Conservation (phyloP, 202 grass and related monocot genomes). For the Carex sylvatica region DNA sequence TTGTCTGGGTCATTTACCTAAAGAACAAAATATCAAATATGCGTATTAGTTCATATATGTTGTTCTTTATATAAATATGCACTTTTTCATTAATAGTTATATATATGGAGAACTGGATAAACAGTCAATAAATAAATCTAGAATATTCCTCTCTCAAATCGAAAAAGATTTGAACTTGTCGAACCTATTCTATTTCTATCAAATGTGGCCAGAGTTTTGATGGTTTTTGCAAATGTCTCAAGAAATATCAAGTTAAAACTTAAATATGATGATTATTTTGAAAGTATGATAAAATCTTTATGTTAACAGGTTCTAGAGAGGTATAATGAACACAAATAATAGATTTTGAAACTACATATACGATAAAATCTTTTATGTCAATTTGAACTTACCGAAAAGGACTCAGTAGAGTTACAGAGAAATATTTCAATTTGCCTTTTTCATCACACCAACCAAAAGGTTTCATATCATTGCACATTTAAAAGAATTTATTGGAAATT, state of each 20-base stretch:
- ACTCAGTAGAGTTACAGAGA: background rate
- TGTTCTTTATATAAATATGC: background rate
- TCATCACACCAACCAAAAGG: background rate
- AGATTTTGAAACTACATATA: background rate
- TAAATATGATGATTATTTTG: background rate
- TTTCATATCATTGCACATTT: background rate
- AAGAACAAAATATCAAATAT: conserved; percentile 8
- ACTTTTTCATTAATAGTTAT: background rate
- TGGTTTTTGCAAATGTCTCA: background rate
- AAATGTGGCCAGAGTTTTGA: background rate
- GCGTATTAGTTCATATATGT: background rate
- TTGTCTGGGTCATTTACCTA: conserved; percentile 77
- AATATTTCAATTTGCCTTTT: background rate
- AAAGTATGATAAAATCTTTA: background rate
- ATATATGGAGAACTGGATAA: background rate
- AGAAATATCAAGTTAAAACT: background rate
- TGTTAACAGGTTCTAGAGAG: background rate
- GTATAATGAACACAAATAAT: background rate
- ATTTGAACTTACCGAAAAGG: background rate
- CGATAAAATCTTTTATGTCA: background rate
- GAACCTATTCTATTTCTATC: background rate
- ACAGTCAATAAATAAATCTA: background rate
- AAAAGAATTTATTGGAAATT: conserved; percentile 6
- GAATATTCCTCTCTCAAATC: background rate
- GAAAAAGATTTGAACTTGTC: background rate